phyloP scores from a whole-genome alignment of 371 early-diverging fungal species.

The Fennellomyces sp. region DNA sequence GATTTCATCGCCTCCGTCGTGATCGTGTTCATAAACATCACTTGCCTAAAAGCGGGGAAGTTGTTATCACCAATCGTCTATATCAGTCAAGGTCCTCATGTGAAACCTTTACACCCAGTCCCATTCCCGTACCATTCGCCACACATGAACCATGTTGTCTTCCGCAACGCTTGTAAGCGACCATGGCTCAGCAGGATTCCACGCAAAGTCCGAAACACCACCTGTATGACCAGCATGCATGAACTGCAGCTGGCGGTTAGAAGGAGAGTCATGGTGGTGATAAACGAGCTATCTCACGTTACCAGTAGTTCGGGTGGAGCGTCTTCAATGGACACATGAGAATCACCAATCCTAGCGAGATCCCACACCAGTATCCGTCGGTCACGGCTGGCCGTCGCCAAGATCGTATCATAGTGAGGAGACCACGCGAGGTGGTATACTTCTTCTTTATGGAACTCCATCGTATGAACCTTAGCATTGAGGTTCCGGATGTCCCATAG shows the following conservation, averaged over 20 bases:
- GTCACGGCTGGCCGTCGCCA: slow-evolving; percentile 94
- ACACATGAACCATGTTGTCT: slow-evolving; percentile 98
- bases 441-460: slow-evolving; percentile 92
- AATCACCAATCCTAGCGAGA: slow-evolving; percentile 86
- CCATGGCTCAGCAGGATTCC: slow-evolving; percentile 98
- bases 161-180: slow-evolving; percentile 95
- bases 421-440: slow-evolving; percentile 97
- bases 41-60: neutral
- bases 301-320: slow-evolving; percentile 98
- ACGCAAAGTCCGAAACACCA: slow-evolving; percentile 95
- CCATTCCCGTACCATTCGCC: slow-evolving; percentile 91
- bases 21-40: neutral
- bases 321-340: slow-evolving; percentile 90
- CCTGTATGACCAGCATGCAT: slow-evolving; percentile 99
- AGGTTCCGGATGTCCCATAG: slow-evolving; percentile 98
- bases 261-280: neutral
- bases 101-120: neutral
- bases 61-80: neutral
- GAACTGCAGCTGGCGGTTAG: slow-evolving; percentile 60
- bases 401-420: slow-evolving; percentile 88
- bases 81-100: neutral
- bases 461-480: slow-evolving; percentile 74
- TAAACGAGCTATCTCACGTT: slow-evolving; percentile 16
- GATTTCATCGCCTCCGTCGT: neutral
- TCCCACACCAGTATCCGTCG: slow-evolving; percentile 98